phyloP scores from a whole-genome alignment of 768 basidiomycete genomes.

The Mycena vitilis region DNA sequence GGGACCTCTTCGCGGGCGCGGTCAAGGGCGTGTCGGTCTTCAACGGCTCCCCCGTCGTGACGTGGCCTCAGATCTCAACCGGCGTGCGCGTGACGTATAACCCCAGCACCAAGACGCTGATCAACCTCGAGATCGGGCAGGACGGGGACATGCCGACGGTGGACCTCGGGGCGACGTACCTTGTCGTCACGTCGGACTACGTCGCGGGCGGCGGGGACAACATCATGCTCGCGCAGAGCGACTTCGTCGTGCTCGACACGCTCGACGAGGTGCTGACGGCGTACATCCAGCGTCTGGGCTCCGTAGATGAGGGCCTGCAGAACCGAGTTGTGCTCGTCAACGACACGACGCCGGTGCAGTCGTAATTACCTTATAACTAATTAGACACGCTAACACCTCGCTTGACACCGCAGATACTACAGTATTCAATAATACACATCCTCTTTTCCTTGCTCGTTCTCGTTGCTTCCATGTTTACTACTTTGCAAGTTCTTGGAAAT shows the following conservation, averaged over 20 bases:
- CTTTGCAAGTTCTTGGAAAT: conserved; percentile 4
- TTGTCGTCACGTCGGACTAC: conserved; percentile 48
- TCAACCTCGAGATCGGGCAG: conserved; percentile 42
- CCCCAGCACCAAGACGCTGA: conserved; percentile 44
- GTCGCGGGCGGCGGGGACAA: conserved; percentile 51
- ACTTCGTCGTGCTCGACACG: conserved; percentile 45
- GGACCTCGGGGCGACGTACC: conserved; percentile 42
- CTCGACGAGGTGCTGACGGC: conserved; percentile 48
- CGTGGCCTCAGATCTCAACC: conserved; percentile 55
- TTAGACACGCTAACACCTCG: conserved; percentile 13
- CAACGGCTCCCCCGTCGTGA: conserved; percentile 48
- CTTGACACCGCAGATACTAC: background rate
- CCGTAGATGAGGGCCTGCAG: conserved; percentile 35
- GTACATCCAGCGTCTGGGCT: conserved; percentile 41
- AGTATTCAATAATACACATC: conserved; percentile 10
- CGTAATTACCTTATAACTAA: conserved; percentile 20
- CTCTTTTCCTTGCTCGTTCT: conserved; percentile 15
- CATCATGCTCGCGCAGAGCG: conserved; percentile 45
- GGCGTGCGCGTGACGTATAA: conserved; percentile 50
- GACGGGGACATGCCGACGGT: conserved; percentile 40
- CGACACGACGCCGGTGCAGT: conserved; percentile 25
- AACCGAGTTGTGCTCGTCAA: conserved; percentile 40
- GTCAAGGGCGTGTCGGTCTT: conserved; percentile 44
- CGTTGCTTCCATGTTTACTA: conserved; percentile 15
- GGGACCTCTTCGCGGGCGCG: conserved; percentile 57